These are phyloP conservation scores for Tylopilus orsonianus DNA, from an alignment of 1,284 basidiomycete genomes.

Conservation along the genomic window DNA sequence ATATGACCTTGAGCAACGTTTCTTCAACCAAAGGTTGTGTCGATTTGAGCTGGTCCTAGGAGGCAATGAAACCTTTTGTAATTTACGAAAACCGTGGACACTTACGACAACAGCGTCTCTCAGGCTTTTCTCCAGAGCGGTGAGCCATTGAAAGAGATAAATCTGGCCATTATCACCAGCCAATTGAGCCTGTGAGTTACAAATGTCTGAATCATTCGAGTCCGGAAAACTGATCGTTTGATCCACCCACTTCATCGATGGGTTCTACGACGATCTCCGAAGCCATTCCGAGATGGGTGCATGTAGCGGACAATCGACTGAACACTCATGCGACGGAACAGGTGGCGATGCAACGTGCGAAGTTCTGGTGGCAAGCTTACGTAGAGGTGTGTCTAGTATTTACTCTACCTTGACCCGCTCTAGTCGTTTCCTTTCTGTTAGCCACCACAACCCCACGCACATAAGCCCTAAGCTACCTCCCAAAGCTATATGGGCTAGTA, in stretches of 20 bases:
- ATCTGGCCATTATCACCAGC: slow-evolving; percentile 76
- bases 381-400: no score
- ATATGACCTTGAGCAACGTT: slow-evolving; percentile 62
- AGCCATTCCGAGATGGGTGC: slow-evolving; percentile 23
- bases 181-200: slow-evolving; percentile 55
- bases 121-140: slow-evolving; percentile 62
- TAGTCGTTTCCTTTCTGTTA: slow-evolving; percentile 30
- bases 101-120: slow-evolving; percentile 50
- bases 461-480: slow-evolving; percentile 41
- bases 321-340: not conserved
- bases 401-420: slow-evolving; percentile 25
- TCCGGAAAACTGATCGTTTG: not conserved
- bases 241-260: slow-evolving; percentile 32
- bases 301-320: not conserved
- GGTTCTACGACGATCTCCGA: slow-evolving; percentile 29
- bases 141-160: slow-evolving; percentile 82
- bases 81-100: slow-evolving; percentile 7
- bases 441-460: slow-evolving; percentile 50
- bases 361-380: no score
- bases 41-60: slow-evolving; percentile 65
- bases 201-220: slow-evolving; percentile 14
- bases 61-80: slow-evolving; percentile 6
- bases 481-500: slow-evolving; percentile 42
- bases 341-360: slow-evolving; percentile 24
- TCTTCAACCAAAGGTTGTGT: slow-evolving; percentile 62